Evolutionary conservation across 345 rosid genomes (phyloP), one percentile per base, ranked within the genome.

Genomic region (Eucalyptus erythrocorys): DNA sequence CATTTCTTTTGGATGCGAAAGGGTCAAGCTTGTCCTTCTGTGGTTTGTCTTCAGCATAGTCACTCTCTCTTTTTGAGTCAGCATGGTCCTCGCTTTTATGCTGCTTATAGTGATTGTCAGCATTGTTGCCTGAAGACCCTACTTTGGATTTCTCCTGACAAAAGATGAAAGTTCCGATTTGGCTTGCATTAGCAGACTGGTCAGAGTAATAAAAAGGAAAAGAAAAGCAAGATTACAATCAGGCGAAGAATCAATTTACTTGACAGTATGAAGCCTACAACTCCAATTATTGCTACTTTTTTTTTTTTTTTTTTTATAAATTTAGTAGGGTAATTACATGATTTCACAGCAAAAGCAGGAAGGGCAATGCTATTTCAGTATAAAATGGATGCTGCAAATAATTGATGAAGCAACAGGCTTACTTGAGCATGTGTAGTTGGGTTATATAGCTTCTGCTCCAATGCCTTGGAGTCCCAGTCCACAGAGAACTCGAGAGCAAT

Each of bases 381-480:
- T 48, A 6, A 17, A 32, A 85, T n/a, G 80, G 42, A 68, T 68
- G 80, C 42, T 32, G 24, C 42, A 68, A 68, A 68, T 47, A n/a
- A 27, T 30, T 47, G 64, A 43, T 47, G 88, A 86, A 86, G 50
- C n/a, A 3, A 86, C 30, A 21, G 59, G 59, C 94, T 95, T 88
- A 94, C 95, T 34, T 88, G 90, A 59, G 57, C 55, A 32, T 89
- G 88, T 32, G 87, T 86, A 32, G 48, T 86, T 9, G 93, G 93
- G 86, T 87, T 90, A 87, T 93, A 94, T 59, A 94, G 91, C 87
- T 94, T 92, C 93, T 93, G 93, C 76, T 96, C 95, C 89, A 96
- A 91, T 32, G 93, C 80, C 92, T 94, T 93, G 71, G 97, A 88
- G 88, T 94, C 96, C 99, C 99, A 98, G 57, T 93, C 91, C 40